A percentile compares a stretch with the other conserved stretches of the same genome.
These are phyloP conservation scores for Talaromyces sp. DNA, from an alignment of 2,329 filamentous ascomycete species.

Conservation along the genomic window DNA sequence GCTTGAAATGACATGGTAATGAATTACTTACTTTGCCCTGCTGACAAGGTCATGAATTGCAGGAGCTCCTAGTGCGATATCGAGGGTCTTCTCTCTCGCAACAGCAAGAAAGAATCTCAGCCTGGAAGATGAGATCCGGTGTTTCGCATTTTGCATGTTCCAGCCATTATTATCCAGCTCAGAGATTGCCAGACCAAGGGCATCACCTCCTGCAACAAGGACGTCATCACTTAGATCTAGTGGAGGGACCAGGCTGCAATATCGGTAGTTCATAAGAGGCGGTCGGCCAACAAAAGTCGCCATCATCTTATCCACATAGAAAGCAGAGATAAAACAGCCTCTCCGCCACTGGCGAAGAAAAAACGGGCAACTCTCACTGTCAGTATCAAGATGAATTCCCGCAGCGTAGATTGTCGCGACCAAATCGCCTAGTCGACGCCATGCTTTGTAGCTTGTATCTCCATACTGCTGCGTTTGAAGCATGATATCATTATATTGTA, in stretches of 20 bases:
- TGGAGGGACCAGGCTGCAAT: slow-evolving; percentile 44
- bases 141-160: slow-evolving; percentile 22
- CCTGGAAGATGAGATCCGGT: slow-evolving; percentile 25
- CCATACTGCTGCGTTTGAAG: slow-evolving; percentile 39
- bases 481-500: slow-evolving; percentile 37
- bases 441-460: slow-evolving; percentile 48
- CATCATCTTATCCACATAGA: slow-evolving; percentile 52
- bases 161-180: slow-evolving; percentile 33
- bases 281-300: slow-evolving; percentile 56
- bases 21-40: slow-evolving; percentile 30
- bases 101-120: slow-evolving; percentile 32
- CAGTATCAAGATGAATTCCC: slow-evolving; percentile 50
- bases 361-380: slow-evolving; percentile 34
- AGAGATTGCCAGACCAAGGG: slow-evolving; percentile 26
- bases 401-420: slow-evolving; percentile 51
- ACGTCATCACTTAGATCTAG: slow-evolving; percentile 35
- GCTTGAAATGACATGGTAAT: background rate
- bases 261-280: slow-evolving; percentile 49
- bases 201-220: slow-evolving; percentile 30
- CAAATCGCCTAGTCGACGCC: slow-evolving; percentile 52
- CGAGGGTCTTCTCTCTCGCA: slow-evolving; percentile 34
- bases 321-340: slow-evolving; percentile 46
- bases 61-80: slow-evolving; percentile 33
- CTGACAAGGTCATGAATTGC: slow-evolving; percentile 26
- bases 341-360: slow-evolving; percentile 48